Percentiles rank a stretch among this genome's conserved stretches.
Evolutionary conservation across 2,329 filamentous ascomycete species (phyloP).

Genomic region (Cryphonectria japonica): DNA sequence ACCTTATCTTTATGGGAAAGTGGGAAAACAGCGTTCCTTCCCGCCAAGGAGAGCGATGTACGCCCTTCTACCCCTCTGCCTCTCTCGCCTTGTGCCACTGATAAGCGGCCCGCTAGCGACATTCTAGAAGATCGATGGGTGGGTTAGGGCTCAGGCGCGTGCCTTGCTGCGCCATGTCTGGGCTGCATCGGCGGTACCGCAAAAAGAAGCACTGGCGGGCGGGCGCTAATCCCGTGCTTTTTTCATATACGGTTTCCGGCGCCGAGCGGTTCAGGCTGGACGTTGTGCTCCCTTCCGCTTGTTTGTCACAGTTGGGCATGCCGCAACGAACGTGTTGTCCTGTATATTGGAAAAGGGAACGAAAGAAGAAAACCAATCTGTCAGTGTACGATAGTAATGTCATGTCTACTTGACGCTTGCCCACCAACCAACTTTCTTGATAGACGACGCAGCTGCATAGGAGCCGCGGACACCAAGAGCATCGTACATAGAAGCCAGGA

Average conservation of each 20-base stretch:
- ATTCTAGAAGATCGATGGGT: slow-evolving; percentile 1
- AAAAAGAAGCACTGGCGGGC: background rate
- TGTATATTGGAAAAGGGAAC: no score
- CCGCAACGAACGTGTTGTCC: no score
- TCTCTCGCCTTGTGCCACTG: background rate
- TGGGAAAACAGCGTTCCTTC: background rate
- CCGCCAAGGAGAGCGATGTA: background rate
- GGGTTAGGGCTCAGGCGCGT: background rate
- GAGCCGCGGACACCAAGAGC: no score
- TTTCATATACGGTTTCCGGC: background rate
- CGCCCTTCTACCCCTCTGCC: no score
- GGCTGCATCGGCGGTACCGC: background rate
- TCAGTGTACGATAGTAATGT: no score
- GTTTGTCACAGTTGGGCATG: no score
- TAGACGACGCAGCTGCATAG: no score
- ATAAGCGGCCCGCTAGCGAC: slow-evolving; percentile 9
- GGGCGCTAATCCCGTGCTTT: background rate
- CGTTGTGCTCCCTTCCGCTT: background rate
- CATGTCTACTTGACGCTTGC: background rate
- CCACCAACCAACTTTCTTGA: no score
- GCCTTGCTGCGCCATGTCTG: background rate
- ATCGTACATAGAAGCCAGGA: no score
- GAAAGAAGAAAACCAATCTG: no score
- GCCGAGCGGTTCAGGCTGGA: no score
- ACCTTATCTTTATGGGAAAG: slow-evolving; percentile 6